A percentile compares a stretch with the other conserved stretches of the same genome.
Evolutionary conservation across 2,329 filamentous ascomycete species (phyloP).

Genomic region (Ustilaginoidea virens): DNA sequence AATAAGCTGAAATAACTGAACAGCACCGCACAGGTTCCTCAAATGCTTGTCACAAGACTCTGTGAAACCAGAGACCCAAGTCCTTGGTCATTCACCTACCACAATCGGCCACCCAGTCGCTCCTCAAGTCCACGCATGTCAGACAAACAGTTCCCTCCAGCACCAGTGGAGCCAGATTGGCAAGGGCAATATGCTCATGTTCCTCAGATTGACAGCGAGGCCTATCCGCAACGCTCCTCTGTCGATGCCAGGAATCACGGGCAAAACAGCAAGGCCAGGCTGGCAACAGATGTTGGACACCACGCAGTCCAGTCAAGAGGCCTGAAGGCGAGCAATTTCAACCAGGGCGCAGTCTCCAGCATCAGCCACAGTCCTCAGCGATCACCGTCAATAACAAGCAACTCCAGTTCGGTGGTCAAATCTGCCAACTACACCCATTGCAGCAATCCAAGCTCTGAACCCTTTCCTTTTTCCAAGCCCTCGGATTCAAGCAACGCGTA

Average conservation of each 20-base stretch:
- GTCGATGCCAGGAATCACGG: slow-evolving; percentile 13
- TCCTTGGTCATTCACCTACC: slow-evolving; percentile 39
- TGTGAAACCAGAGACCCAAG: slow-evolving; percentile 27
- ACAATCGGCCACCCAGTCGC: slow-evolving; percentile 29
- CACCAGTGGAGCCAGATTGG: slow-evolving; percentile 41
- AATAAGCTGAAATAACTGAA: too few relatives aligned
- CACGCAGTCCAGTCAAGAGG: neutral
- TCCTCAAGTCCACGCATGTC: slow-evolving; percentile 39
- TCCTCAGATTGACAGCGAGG: slow-evolving; percentile 26
- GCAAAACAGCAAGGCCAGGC: neutral
- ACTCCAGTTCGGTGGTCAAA: neutral
- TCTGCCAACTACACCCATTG: neutral
- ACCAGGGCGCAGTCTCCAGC: neutral
- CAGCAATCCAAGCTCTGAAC: neutral
- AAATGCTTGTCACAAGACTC: slow-evolving; percentile 5
- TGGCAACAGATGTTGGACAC: neutral
- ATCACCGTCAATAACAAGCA: neutral
- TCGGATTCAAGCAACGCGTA: slow-evolving; percentile 1
- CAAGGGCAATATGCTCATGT: slow-evolving; percentile 38
- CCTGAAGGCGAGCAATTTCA: neutral
- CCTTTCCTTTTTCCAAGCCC: neutral
- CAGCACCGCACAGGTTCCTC: neutral
- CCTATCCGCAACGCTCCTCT: slow-evolving; percentile 30
- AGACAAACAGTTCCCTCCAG: slow-evolving; percentile 34
- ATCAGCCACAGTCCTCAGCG: neutral